These are phyloP conservation scores for Aspergillus kassunensis DNA, from an alignment of 495 filamentous ascomycete species.

Conservation along the genomic window DNA sequence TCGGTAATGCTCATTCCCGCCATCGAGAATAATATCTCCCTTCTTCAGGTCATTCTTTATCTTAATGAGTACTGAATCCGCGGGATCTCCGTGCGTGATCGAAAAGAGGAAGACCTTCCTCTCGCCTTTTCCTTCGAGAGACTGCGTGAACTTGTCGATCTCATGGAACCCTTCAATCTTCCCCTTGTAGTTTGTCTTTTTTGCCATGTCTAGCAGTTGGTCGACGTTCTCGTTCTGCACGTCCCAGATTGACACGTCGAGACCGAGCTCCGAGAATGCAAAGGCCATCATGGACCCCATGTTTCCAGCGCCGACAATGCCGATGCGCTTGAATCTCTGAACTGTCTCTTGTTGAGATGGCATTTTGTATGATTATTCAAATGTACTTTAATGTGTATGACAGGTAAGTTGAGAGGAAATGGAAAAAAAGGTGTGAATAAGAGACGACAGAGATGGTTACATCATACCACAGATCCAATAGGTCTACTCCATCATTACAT, in stretches of 20 bases:
- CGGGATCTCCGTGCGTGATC: slow-evolving; percentile 64
- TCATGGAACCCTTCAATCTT: slow-evolving; percentile 34
- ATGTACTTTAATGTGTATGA: no score
- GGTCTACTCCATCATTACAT: background rate
- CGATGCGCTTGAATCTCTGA: slow-evolving; percentile 45
- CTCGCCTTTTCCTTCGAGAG: slow-evolving; percentile 31
- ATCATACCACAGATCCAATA: background rate
- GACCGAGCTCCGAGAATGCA: slow-evolving; percentile 57
- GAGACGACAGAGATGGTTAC: no score
- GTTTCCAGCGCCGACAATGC: slow-evolving; percentile 60
- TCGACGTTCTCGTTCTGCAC: slow-evolving; percentile 48
- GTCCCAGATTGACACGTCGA: slow-evolving; percentile 60
- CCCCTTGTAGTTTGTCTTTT: slow-evolving; percentile 27
- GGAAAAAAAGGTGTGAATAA: no score
- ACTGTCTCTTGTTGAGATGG: slow-evolving; percentile 9
- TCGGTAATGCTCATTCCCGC: slow-evolving; percentile 66
- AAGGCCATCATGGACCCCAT: slow-evolving; percentile 67
- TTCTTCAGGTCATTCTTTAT: slow-evolving; percentile 52
- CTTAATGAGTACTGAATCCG: slow-evolving; percentile 59
- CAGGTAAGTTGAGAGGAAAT: no score
- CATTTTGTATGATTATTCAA: slow-evolving; percentile 23
- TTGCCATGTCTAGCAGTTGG: slow-evolving; percentile 14
- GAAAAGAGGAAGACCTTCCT: slow-evolving; percentile 60
- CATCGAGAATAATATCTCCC: slow-evolving; percentile 70
- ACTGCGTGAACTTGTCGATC: slow-evolving; percentile 38